Conservation (phyloP, 108 stramenopile genomes). For the Mediolabrus comicus region DNA sequence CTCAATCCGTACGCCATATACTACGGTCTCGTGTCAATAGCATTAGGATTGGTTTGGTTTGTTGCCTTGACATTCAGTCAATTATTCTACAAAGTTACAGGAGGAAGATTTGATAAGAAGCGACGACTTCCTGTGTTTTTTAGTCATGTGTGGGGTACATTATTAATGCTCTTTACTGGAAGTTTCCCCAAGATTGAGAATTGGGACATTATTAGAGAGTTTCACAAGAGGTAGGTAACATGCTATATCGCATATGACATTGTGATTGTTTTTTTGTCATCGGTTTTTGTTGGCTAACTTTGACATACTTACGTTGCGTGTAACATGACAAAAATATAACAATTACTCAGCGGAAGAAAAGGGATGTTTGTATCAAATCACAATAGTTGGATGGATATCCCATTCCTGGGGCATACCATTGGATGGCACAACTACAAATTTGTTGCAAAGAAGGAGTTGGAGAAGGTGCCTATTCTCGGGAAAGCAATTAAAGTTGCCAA, state of each 20-base stretch:
- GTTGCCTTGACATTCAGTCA: slow-evolving; percentile 51
- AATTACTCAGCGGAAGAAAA: slow-evolving; percentile 42
- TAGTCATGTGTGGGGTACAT: slow-evolving; percentile 80
- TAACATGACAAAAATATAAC: background rate
- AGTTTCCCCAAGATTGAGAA: slow-evolving; percentile 64
- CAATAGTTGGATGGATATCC: slow-evolving; percentile 92
- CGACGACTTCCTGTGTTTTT: slow-evolving; percentile 67
- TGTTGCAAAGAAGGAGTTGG: slow-evolving; percentile 84
- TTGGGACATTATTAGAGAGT: slow-evolving; percentile 52
- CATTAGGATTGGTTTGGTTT: slow-evolving; percentile 77
- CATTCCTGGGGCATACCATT: slow-evolving; percentile 76
- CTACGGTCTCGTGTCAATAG: slow-evolving; percentile 70
- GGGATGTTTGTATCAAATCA: slow-evolving; percentile 93
- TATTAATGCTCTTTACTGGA: slow-evolving; percentile 63
- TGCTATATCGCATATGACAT: background rate
- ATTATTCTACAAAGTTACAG: slow-evolving; percentile 60
- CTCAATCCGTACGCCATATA: slow-evolving; percentile 84
- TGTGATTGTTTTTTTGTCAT: background rate
- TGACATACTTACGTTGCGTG: background rate
- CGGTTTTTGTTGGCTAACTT: background rate
- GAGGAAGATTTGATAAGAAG: slow-evolving; percentile 60
- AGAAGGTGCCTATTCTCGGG: slow-evolving; percentile 82
- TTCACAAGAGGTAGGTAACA: slow-evolving; percentile 61
- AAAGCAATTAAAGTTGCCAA: slow-evolving; percentile 68
- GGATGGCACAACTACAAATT: slow-evolving; percentile 94